These are phyloP conservation scores for Catunica adiposa DNA, from an alignment of 2,329 filamentous ascomycete species.

Conservation along the genomic window DNA sequence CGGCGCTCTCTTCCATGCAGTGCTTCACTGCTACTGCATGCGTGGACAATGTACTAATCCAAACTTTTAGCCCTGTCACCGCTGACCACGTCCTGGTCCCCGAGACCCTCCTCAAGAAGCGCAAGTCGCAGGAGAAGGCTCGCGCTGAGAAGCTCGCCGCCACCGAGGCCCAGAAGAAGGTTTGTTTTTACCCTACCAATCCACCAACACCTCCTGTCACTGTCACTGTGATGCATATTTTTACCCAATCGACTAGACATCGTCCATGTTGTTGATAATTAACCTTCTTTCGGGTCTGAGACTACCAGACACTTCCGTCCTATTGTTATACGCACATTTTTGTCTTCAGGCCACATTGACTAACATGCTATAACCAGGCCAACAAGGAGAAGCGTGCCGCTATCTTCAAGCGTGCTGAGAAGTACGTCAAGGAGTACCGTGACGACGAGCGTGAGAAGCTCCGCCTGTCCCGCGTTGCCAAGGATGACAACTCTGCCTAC, in stretches of 20 bases:
- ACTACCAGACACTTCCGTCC: constrained; percentile 17
- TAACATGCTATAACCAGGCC: constrained; percentile 38
- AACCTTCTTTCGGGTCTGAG: constrained; percentile 99
- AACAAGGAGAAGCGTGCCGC: constrained; percentile 97
- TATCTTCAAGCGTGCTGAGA: constrained; percentile 99
- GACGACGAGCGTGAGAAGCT: constrained; percentile 97
- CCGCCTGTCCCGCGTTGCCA: constrained; percentile 74
- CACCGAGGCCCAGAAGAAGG: constrained; percentile 76
- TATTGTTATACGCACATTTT: constrained; percentile 1
- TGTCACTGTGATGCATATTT: constrained; percentile 59
- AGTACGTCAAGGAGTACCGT: constrained; percentile 99
- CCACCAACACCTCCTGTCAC: not conserved
- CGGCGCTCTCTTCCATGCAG: constrained; percentile 52
- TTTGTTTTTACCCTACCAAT: constrained; percentile 34
- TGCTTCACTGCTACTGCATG: constrained; percentile 32
- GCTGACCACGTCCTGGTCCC: constrained; percentile 92
- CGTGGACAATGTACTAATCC: constrained; percentile 66
- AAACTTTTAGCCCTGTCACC: constrained; percentile 64
- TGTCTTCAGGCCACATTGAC: constrained; percentile 1
- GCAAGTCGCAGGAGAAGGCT: constrained; percentile 99
- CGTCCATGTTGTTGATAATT: constrained; percentile 96
- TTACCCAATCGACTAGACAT: constrained; percentile 67
- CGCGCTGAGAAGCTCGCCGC: constrained; percentile 73
- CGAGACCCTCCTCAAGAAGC: constrained; percentile 99
- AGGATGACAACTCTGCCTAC: constrained; percentile 85